phyloP scores from a whole-genome alignment of 192 early-diverging fungal species.

The Coemansia biformis region DNA sequence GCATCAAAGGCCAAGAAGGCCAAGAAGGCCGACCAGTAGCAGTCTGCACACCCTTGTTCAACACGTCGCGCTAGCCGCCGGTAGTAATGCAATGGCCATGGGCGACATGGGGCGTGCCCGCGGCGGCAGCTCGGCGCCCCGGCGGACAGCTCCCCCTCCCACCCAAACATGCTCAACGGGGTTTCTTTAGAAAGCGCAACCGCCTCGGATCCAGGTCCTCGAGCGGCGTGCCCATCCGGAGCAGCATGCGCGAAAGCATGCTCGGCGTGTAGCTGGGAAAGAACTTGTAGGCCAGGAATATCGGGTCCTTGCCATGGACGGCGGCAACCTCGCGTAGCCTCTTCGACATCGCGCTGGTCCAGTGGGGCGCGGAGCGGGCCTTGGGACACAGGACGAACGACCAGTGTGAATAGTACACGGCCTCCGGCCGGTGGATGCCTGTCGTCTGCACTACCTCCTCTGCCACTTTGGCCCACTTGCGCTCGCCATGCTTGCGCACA shows the following conservation, averaged over 20 bases:
- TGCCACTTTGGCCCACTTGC: constrained; percentile 16
- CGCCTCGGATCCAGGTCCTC: constrained; percentile 16
- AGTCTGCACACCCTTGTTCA: too few relatives aligned
- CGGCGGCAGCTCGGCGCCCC: too few relatives aligned
- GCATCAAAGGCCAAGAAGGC: constrained; percentile 12
- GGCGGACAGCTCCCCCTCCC: too few relatives aligned
- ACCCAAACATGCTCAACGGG: too few relatives aligned
- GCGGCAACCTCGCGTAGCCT: constrained; percentile 5
- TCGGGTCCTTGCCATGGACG: constrained; percentile 27
- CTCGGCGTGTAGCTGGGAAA: constrained; percentile 35
- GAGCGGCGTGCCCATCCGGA: constrained; percentile 3
- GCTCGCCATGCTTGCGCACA: constrained; percentile 21
- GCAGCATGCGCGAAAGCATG: constrained; percentile 5
- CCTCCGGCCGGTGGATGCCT: constrained; percentile 1
- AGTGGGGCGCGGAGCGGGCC: constrained; percentile 17
- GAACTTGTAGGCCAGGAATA: constrained; percentile 37
- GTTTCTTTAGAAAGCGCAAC: too few relatives aligned
- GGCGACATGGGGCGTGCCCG: too few relatives aligned
- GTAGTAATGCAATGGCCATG: too few relatives aligned
- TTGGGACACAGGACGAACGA: constrained; percentile 14
- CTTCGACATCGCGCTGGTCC: constrained; percentile 7
- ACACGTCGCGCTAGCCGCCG: too few relatives aligned
- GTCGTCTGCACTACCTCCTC: constrained; percentile 10
- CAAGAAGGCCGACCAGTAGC: too few relatives aligned
- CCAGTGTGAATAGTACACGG: constrained; percentile 8